Evolutionary conservation across 768 basidiomycete species (phyloP).

Genomic region (Pleurotus sapidus): DNA sequence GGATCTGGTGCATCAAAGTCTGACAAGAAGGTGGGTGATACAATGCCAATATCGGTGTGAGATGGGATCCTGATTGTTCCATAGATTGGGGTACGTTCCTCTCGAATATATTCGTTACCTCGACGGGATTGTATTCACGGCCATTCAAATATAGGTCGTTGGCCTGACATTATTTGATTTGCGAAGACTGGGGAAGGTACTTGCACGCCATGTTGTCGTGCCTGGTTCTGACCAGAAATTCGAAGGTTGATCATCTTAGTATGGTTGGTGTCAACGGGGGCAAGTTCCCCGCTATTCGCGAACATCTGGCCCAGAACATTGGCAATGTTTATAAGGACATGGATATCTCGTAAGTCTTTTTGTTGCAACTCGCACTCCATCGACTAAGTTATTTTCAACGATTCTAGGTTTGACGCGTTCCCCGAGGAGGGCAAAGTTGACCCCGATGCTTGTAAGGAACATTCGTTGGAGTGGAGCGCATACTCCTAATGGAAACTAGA

Average conservation of each 20-base stretch:
- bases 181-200: conserved; percentile 75
- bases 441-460: conserved; percentile 74
- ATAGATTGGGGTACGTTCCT: conserved; percentile 63
- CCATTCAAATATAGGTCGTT: conserved; percentile 58
- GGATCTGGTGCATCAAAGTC: conserved; percentile 89
- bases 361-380: background rate
- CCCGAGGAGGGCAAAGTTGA: conserved; percentile 69
- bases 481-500: conserved; percentile 40
- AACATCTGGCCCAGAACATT: conserved; percentile 82
- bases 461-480: too few species aligned
- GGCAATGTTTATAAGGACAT: conserved; percentile 82
- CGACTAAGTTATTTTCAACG: background rate
- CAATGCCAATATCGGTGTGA: background rate
- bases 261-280: conserved; percentile 91
- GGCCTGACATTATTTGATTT: conserved; percentile 89
- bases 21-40: conserved; percentile 77
- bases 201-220: background rate
- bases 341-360: conserved; percentile 64
- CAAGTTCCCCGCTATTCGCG: conserved; percentile 84
- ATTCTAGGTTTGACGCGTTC: conserved; percentile 69
- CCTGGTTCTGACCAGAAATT: background rate
- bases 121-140: conserved; percentile 13
- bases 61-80: conserved; percentile 4
- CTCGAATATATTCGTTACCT: background rate
- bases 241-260: conserved; percentile 63